Percentiles rank a stretch among this genome's conserved stretches.
These are phyloP conservation scores for Leishmania arabica DNA, from an alignment of 208 protist species.

Conservation along the genomic window DNA sequence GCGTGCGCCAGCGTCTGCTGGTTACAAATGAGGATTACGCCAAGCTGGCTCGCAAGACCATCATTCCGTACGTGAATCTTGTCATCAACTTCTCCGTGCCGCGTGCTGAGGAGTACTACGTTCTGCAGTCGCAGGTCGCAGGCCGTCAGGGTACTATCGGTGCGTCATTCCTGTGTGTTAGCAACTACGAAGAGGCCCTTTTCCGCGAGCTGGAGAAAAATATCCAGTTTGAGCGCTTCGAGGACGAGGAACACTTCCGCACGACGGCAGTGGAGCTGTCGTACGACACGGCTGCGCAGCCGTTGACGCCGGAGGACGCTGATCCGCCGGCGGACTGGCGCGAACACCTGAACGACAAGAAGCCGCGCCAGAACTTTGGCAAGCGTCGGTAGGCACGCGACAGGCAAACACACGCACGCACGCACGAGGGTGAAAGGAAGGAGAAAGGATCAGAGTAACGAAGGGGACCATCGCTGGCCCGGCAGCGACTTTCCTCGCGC, in stretches of 20 bases:
- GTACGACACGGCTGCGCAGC: conserved; percentile 74
- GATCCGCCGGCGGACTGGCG: conserved; percentile 83
- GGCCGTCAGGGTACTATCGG: conserved; percentile 83
- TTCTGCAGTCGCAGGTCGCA: conserved; percentile 80
- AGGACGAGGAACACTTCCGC: conserved; percentile 69
- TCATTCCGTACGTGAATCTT: conserved; percentile 92
- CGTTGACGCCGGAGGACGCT: conserved; percentile 74
- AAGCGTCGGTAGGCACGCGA: conserved; percentile 35
- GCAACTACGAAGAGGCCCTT: conserved; percentile 40
- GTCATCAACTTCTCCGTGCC: conserved; percentile 89
- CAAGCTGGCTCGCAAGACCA: conserved; percentile 84
- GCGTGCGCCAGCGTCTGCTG: conserved; percentile 85
- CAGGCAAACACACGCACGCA: neutral
- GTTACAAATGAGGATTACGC: conserved; percentile 93
- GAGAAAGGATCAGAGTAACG: neutral
- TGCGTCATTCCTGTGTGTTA: conserved; percentile 83
- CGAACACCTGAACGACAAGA: conserved; percentile 63
- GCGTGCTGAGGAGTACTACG: conserved; percentile 83
- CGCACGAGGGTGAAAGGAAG: too few relatives aligned
- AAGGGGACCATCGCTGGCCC: neutral
- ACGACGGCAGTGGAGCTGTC: conserved; percentile 66
- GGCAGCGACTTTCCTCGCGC: neutral
- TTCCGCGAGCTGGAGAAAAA: conserved; percentile 65
- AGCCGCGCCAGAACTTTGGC: conserved; percentile 31
- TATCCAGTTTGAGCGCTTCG: conserved; percentile 66